phyloP scores from a whole-genome alignment of 768 basidiomycete species.

The Trametes coccinea region DNA sequence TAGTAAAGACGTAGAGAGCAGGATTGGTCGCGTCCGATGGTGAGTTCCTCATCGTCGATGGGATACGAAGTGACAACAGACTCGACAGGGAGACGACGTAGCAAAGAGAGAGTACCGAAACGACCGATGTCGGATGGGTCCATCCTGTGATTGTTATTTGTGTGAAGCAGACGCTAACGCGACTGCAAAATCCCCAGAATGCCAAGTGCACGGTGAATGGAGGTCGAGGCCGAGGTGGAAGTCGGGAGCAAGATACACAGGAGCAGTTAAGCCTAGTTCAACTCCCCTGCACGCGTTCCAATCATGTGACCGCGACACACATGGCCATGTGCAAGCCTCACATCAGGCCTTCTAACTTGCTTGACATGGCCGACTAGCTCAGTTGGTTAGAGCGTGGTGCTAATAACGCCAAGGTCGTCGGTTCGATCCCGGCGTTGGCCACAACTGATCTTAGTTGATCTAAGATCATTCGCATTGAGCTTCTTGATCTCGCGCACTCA shows the following conservation, averaged over 20 bases:
- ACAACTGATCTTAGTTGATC: too few species aligned
- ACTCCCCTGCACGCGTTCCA: neutral
- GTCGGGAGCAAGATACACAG: neutral
- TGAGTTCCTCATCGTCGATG: slow-evolving; percentile 65
- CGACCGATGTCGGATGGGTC: slow-evolving; percentile 49
- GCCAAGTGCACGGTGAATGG: neutral
- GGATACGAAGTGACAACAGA: slow-evolving; percentile 65
- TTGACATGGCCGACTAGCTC: neutral
- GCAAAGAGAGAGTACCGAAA: slow-evolving; percentile 63
- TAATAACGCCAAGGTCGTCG: slow-evolving; percentile 22
- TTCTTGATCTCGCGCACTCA: too few species aligned
- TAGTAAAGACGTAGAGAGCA: slow-evolving; percentile 76
- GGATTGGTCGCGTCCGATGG: slow-evolving; percentile 63
- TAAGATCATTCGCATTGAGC: too few species aligned
- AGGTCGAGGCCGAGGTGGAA: neutral
- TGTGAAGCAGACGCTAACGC: too few species aligned
- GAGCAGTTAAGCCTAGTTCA: neutral
- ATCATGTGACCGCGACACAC: slow-evolving; percentile 10
- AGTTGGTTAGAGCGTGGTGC: neutral
- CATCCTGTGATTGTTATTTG: too few species aligned
- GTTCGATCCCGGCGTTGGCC: slow-evolving; percentile 27
- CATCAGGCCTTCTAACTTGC: neutral
- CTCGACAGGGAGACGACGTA: slow-evolving; percentile 52
- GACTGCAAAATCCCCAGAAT: too few species aligned
- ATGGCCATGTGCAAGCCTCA: too few species aligned